phyloP scores from a whole-genome alignment of 2,329 filamentous ascomycete genomes.

The Podosphaera leucotricha region DNA sequence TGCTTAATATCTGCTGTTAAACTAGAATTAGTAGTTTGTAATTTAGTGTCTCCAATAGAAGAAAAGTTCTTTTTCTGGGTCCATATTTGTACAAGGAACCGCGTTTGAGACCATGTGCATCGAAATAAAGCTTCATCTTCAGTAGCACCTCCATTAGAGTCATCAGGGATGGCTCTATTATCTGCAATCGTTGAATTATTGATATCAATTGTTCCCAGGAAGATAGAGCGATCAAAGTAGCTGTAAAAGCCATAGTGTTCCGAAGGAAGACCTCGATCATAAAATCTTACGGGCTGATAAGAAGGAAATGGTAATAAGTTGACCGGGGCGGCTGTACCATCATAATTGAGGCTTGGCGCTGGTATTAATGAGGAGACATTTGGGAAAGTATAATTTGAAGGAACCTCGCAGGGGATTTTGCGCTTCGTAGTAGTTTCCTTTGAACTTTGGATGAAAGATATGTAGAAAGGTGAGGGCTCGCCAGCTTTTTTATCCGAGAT shows the following conservation, averaged over 20 bases:
- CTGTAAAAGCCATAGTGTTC: slow-evolving; percentile 92
- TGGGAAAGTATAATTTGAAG: slow-evolving; percentile 8
- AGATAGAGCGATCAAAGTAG: slow-evolving; percentile 74
- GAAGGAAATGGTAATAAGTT: slow-evolving; percentile 44
- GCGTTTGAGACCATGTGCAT: slow-evolving; percentile 34
- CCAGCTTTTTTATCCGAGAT: slow-evolving; percentile 45
- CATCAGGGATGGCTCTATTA: slow-evolving; percentile 21
- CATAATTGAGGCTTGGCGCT: slow-evolving; percentile 32
- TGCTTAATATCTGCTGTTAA: slow-evolving; percentile 13
- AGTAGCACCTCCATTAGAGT: slow-evolving; percentile 29
- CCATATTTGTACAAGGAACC: slow-evolving; percentile 43
- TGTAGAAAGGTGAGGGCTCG: slow-evolving; percentile 73
- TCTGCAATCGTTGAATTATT: slow-evolving; percentile 21
- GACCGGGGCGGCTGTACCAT: slow-evolving; percentile 52
- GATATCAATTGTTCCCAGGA: slow-evolving; percentile 36
- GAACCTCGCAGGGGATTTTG: not conserved
- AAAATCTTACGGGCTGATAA: slow-evolving; percentile 64
- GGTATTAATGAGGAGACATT: slow-evolving; percentile 35
- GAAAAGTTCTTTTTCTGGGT: slow-evolving; percentile 26
- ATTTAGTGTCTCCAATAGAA: slow-evolving; percentile 17
- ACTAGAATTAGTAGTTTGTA: slow-evolving; percentile 3
- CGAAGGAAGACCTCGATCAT: slow-evolving; percentile 52
- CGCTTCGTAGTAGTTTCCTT: slow-evolving; percentile 14
- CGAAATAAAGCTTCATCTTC: slow-evolving; percentile 29
- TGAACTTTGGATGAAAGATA: slow-evolving; percentile 39